These are phyloP conservation scores for Carex pumila DNA, from an alignment of 176 grass and related monocot species.

Conservation along the genomic window DNA sequence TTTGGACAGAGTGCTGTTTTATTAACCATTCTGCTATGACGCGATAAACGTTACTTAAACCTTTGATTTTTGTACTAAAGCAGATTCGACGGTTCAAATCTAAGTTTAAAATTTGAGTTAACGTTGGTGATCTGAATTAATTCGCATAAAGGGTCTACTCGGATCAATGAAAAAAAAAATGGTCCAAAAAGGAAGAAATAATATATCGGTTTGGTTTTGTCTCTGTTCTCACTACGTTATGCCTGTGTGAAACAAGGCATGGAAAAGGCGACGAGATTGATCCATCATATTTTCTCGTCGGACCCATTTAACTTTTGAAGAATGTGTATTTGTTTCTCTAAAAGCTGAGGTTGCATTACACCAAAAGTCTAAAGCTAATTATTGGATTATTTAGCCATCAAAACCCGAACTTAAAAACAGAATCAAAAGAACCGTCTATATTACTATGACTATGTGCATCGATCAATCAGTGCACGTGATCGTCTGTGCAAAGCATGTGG, in stretches of 20 bases:
- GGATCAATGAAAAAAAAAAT: neutral
- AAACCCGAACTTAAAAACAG: neutral
- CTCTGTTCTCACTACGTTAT: neutral
- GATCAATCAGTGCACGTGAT: conserved; percentile 14
- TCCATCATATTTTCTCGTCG: neutral
- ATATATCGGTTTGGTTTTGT: neutral
- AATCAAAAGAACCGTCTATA: neutral
- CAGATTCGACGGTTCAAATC: too few relatives aligned
- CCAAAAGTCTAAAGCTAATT: neutral
- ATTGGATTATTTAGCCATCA: neutral
- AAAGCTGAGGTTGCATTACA: neutral
- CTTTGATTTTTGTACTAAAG: too few relatives aligned
- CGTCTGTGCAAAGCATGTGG: conserved; percentile 5
- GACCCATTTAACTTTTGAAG: neutral
- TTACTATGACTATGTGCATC: neutral
- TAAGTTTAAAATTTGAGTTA: too few relatives aligned
- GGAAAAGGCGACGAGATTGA: neutral
- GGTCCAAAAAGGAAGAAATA: neutral
- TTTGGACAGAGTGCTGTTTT: too few relatives aligned
- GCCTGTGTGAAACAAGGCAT: conserved; percentile 3
- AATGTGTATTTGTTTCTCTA: neutral
- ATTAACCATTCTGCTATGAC: too few relatives aligned
- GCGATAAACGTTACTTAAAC: too few relatives aligned
- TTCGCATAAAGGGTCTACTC: neutral
- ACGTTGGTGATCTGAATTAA: too few relatives aligned